phyloP scores from a whole-genome alignment of 257 asterid genomes.

The Cynanchum wilfordii region DNA sequence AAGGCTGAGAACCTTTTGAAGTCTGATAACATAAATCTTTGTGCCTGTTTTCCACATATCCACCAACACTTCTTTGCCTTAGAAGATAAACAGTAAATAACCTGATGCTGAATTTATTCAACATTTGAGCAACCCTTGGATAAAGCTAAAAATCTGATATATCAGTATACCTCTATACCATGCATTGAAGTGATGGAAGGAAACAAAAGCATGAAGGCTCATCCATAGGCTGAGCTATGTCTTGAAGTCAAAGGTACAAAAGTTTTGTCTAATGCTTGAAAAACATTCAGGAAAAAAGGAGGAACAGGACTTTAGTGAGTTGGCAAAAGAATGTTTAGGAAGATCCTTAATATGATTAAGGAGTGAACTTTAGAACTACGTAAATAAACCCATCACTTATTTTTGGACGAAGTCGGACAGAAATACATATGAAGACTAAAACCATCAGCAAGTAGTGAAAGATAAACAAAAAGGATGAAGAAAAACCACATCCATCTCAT shows the following conservation, averaged over 20 bases:
- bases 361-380: neutral
- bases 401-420: neutral
- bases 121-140: neutral
- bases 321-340: neutral
- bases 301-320: neutral
- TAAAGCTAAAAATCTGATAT: neutral
- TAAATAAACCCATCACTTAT: neutral
- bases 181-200: neutral
- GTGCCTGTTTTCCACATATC: neutral
- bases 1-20: neutral
- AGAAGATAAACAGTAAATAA: neutral
- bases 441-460: neutral
- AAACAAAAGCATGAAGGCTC: neutral
- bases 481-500: neutral
- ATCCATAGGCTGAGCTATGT: neutral
- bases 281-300: neutral
- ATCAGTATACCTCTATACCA: neutral
- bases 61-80: neutral
- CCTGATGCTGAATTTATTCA: neutral
- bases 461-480: neutral
- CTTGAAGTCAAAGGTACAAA: neutral
- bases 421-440: neutral
- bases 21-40: neutral
- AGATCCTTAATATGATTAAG: neutral
- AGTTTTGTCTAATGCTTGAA: neutral